Evolutionary conservation across 257 asterid genomes (phyloP).

Genomic region (Solanum arcanum): DNA sequence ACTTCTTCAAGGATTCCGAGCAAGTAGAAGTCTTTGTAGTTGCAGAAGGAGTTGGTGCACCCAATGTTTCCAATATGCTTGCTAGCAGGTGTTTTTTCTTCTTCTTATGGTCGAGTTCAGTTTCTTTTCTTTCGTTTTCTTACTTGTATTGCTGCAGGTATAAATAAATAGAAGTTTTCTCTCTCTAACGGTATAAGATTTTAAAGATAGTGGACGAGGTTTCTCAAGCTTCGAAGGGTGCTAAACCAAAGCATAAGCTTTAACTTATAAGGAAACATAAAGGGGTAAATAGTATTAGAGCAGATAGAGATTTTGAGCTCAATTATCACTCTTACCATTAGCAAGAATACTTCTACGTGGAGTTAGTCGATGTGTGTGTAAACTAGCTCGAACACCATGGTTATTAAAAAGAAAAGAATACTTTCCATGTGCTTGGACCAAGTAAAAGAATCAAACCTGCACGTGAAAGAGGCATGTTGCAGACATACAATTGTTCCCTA

Average conservation of each 20-base stretch:
- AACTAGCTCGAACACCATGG: not conserved
- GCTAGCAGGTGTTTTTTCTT: constrained; percentile 63
- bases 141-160: not conserved
- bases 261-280: not conserved
- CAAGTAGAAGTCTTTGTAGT: constrained; percentile 86
- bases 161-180: not conserved
- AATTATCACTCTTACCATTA: not conserved
- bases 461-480: not conserved
- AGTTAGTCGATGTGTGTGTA: not conserved
- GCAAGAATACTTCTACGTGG: not conserved
- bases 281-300: not conserved
- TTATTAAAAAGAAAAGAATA: not conserved
- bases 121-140: not conserved
- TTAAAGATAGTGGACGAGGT: not conserved
- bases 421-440: not conserved
- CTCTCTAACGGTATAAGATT: not conserved
- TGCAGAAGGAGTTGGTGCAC: constrained; percentile 55
- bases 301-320: not conserved
- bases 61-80: constrained; percentile 51
- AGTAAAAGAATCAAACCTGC: not conserved
- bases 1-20: constrained; percentile 84
- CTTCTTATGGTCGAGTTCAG: too few relatives aligned
- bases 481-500: not conserved
- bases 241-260: not conserved
- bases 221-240: not conserved